Percentiles rank a stretch among this genome's conserved stretches.
phyloP scores from a whole-genome alignment of 768 basidiomycete species.

The Ephemerocybe angulata region DNA sequence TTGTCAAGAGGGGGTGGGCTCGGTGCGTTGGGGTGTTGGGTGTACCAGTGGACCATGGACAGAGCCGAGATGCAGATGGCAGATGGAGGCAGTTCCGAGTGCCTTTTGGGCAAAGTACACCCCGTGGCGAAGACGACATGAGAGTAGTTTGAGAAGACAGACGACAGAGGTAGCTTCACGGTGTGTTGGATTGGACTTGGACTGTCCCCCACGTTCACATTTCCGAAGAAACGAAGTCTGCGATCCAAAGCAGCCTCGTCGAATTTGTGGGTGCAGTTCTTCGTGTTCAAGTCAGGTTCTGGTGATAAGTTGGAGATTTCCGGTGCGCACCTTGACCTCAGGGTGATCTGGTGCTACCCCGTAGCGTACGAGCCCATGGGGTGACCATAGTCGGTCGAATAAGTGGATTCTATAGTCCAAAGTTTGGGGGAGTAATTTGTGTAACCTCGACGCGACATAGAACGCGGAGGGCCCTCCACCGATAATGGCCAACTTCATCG shows the following conservation, averaged over 20 bases:
- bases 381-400: slow-evolving; percentile 90
- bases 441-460: slow-evolving; percentile 86
- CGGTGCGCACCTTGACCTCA: slow-evolving; percentile 78
- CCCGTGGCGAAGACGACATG: slow-evolving; percentile 88
- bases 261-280: slow-evolving; percentile 98
- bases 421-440: slow-evolving; percentile 52
- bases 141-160: slow-evolving; percentile 70
- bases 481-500: slow-evolving; percentile 78
- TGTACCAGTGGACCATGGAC: slow-evolving; percentile 94
- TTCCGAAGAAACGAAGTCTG: slow-evolving; percentile 88
- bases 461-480: slow-evolving; percentile 98
- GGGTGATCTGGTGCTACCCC: slow-evolving; percentile 98
- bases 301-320: neutral
- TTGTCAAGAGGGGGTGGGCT: slow-evolving; percentile 60
- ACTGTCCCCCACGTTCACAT: slow-evolving; percentile 58
- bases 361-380: slow-evolving; percentile 92
- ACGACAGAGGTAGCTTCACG: slow-evolving; percentile 53
- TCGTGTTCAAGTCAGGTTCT: neutral
- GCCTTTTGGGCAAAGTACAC: slow-evolving; percentile 61
- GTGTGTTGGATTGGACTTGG: slow-evolving; percentile 46
- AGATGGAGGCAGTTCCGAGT: slow-evolving; percentile 50
- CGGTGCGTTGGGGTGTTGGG: slow-evolving; percentile 73
- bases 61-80: slow-evolving; percentile 66
- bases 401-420: slow-evolving; percentile 70
- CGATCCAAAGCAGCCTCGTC: slow-evolving; percentile 75